Percentiles rank a stretch among this genome's conserved stretches.
phyloP scores from a whole-genome alignment of 2,329 filamentous ascomycete genomes.

The Pseudogymnoascus sp. region DNA sequence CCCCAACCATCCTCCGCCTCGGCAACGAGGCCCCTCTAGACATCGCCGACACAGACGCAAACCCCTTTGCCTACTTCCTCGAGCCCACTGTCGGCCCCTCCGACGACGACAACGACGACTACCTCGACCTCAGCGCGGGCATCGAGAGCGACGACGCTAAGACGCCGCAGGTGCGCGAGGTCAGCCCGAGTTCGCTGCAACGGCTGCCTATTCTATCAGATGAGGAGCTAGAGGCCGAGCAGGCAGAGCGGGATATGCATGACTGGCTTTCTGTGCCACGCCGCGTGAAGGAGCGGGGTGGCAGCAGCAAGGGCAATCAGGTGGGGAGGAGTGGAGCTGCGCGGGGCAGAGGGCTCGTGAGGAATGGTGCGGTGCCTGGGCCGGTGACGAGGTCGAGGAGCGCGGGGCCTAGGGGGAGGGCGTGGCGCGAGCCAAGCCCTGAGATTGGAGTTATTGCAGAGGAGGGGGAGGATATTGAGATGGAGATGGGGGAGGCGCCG shows the following conservation, averaged over 20 bases:
- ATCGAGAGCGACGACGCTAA: constrained; percentile 24
- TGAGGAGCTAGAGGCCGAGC: neutral
- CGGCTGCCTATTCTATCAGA: neutral
- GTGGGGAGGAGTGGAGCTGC: neutral
- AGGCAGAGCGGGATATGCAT: neutral
- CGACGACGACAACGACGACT: constrained; percentile 23
- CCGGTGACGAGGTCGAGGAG: constrained; percentile 19
- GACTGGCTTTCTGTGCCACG: constrained; percentile 1
- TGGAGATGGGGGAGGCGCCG: neutral
- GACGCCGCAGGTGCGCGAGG: constrained; percentile 21
- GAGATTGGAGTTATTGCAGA: constrained; percentile 26
- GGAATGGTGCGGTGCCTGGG: constrained; percentile 13
- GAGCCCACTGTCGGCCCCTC: constrained; percentile 20
- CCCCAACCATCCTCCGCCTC: constrained; percentile 27
- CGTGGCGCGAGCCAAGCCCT: constrained; percentile 27
- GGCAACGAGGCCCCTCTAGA: neutral
- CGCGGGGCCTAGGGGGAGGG: constrained; percentile 23
- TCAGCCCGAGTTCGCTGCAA: constrained; percentile 23
- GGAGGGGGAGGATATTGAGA: constrained; percentile 16
- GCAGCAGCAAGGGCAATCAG: neutral
- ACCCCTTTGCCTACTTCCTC: constrained; percentile 30
- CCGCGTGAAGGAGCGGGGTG: neutral
- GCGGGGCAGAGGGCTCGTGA: constrained; percentile 22
- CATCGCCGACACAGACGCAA: constrained; percentile 24
- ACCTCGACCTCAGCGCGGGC: constrained; percentile 27